Base-by-base conservation (phyloP, 805 yeast species). In the Nakazawaea anatomiae region DNA sequence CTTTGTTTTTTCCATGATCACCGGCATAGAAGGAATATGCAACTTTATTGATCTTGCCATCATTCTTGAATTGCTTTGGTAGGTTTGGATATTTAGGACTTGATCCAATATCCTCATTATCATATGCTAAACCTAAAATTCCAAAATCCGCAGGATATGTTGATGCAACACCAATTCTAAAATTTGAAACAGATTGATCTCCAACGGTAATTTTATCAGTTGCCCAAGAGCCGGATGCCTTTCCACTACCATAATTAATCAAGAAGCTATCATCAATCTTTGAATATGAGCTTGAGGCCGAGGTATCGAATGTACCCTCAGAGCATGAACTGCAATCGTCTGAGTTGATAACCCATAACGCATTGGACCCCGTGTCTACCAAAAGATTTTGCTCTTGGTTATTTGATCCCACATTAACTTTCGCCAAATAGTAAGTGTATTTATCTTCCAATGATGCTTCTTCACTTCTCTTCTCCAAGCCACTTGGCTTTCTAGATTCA, bases 361-460 rank as follows among this genome's bases (percentile, higher is more conserved):
- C 92, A 0, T 87, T 75, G 0, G 90, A 84, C 2, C 92, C 94
- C 1, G 92, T 86, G 59, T 86, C 94, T 12, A 86, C 62, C 39
- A 83, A 63, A 8, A 85, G 79, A 9, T 70, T 70, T 5, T 84
- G 69, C 11, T 68, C 62, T 58, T 84, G 85, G 0, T 70, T 60
- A 1, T 83, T 76, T 0, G 87, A 77, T 4, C 94, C 92, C 25
- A 86, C 61, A 28, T 63, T 57, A 34, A 79, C 53, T 5, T 66
- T 66, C 2, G 74, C 77, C 18, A 76, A 65, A 56, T 77, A 80
- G 54, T 77, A 80, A 6, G 71, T 63, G 11, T 59, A 54, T 47
- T 70, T 67, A 54, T 77, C 78, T 8, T 58, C 56, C 18, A 78
- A 54, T 5, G 56, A 65, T 50, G 72, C 62, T 4, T 60, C 57